Base-by-base conservation (phyloP, 441 rosid species). In the Biscutella laevigata region DNA sequence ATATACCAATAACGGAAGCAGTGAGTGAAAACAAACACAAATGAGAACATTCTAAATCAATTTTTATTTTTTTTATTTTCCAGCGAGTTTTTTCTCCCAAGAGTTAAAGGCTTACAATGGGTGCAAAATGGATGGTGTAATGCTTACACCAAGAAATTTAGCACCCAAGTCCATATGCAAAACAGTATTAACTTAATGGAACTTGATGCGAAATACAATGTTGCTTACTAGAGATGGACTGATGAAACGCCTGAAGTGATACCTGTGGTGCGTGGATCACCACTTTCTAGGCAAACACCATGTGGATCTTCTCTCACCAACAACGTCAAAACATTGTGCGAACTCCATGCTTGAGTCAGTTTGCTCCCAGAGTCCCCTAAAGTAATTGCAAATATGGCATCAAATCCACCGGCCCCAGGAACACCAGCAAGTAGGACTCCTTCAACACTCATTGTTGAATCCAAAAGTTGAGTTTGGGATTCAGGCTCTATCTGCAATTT, bases 401-500 rank as follows among this genome's bases (percentile, higher is more conserved):
- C 95, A 51, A 82, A 92, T 14, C 99, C 99, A 56, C 99, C 99
- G 24, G 97, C 97, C 60, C 97, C 99, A 27, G 99, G 97, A 67
- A 92, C 92, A 53, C 95, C 95, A 30, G 81, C 97, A 61, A 86
- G 71, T 64, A 86, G 37, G 74, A 92, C 95, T 61, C 99, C 99
- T 72, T 88, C 95, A 68, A 79, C 64, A 10, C 75, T 64, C 86
- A 84, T 84, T 0, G 99, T 88, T 45, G 83, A 79, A 67, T 86
- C 80, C 72, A 92, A 33, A 49, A 88, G 95, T 59, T 30, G 71
- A 59, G 94, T 78, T 67, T 86, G 94, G 11, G 95, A 67, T 65
- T 81, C 84, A 10, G 97, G 99, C 70, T 92, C 99, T 53, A 84
- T 88, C 97, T 86, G 86, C 77, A 71, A 66, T 17, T 70, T 63